Base-by-base conservation (phyloP, 108 stramenopile genomes). In the Skeletonema potamos region DNA sequence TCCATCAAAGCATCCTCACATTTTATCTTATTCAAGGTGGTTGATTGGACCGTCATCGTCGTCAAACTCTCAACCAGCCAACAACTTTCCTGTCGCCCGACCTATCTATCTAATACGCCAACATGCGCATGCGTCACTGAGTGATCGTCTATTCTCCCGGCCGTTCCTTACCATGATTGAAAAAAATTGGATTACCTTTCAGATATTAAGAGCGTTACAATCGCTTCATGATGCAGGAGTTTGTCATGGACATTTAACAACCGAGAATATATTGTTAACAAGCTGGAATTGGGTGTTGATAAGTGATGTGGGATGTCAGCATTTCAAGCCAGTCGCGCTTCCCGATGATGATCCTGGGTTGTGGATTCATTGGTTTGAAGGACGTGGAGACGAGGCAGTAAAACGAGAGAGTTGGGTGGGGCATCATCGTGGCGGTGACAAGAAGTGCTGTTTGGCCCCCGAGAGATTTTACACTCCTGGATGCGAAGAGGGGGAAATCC, bases 361-460 rank as follows among this genome's bases (percentile, higher is more conserved):
- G 29, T 98, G 93, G 83, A 73, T 96, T 32, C 95, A 96, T 77
- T 97, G 94, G 76, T 99, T 97, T 85, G 88, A 93, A 36, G 79
- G 79, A 22, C 46, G 81, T 28, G 78, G 74, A 5, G 72, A 66
- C 29, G 67, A 69, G 46, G 24, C 41, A 13, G 72, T 26, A 3
- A 57, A 34, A n/a, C 15, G 46, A 36, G 61, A 32, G 13, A 63
- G 22, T 1, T 64, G 29, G 10, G 61, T 33, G 10, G 59, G 66
- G 0, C 54, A 66, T 64, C 66, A 34, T 24, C 43, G 70, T 54
- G 66, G 66, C 10, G 77, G 88, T 20, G 93, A 87, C 46, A 92
- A 89, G 68, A 81, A 94, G 70, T 99, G 99, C 76, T 99, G 95
- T 77, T 73, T 99, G 33, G 97, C 98, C 10, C 99, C 98, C 2